Evolutionary conservation across 2,329 filamentous ascomycete species (phyloP), one percentile per base, ranked within the genome.

Genomic region (Ophiostoma australiae): DNA sequence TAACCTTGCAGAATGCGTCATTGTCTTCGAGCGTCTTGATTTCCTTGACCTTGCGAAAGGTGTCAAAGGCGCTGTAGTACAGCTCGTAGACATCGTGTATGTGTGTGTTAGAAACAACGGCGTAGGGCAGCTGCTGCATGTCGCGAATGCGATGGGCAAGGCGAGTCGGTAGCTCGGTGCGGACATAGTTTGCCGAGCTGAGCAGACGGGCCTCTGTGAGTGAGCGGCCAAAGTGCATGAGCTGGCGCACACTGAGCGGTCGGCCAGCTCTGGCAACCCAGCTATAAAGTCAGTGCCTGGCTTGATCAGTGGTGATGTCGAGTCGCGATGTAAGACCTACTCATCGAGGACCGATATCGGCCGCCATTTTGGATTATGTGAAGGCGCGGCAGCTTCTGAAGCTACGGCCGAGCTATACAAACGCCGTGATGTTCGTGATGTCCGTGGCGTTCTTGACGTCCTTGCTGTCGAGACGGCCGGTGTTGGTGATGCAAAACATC

Each of bases 31-130:
- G 82, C 0, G 89, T 91, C 76, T 90, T 90, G 75, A 99, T 89
- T 77, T 97, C 93, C 69, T 90, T 89, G 58, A 97, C 84, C 75
- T 91, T 90, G 67, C 95, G 91, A 74, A 98, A 91, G 70, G 85
- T 89, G 78, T 99, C 95, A 76, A 99, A 99, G n/a, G 95, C 94
- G 75, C 90, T 89, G 81, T 97, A 97, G 83, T 99, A 99, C 7
- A 97, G 86, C 79, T 98, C 93, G 81, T 99, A 99, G 44, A 98
- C 95, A 75, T 96, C 90, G 78, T 91, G 93, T 73, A 99, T 91
- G 79, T 99, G 93, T 7, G 89, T 89, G 77, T 99, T 99, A n/a
- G 92, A 94, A 67, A 98, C 92, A 70, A 98, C 94, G 52, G 95
- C 92, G 78, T 97, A 99, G 23, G 95, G 95, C 58, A 99, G 85